phyloP scores from a whole-genome alignment of 495 filamentous ascomycete genomes.

The Cercophora newfieldiana region DNA sequence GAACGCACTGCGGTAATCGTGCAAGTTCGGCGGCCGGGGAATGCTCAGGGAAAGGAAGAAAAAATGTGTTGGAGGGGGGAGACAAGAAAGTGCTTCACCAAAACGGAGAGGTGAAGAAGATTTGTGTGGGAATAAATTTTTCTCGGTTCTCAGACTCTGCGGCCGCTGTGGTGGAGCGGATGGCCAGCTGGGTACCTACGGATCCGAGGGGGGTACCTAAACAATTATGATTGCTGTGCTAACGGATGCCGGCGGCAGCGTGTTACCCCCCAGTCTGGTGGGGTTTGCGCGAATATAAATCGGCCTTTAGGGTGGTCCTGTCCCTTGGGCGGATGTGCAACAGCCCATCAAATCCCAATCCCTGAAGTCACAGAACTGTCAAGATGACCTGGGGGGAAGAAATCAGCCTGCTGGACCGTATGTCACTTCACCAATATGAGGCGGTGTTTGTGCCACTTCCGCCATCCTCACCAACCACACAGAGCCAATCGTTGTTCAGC shows the following conservation, averaged over 20 bases:
- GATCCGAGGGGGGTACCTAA: constrained; percentile 24
- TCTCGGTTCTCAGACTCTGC: constrained; percentile 31
- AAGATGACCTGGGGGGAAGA: constrained; percentile 1
- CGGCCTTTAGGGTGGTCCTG: constrained; percentile 16
- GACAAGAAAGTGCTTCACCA: constrained; percentile 25
- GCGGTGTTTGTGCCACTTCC: not conserved
- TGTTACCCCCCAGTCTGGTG: constrained; percentile 19
- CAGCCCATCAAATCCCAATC: not conserved
- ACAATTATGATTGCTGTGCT: constrained; percentile 24
- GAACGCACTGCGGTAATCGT: constrained; percentile 16
- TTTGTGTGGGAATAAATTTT: constrained; percentile 45
- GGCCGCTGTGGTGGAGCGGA: constrained; percentile 35
- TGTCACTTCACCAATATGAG: not conserved
- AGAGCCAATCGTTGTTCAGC: not conserved
- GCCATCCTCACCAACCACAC: not conserved
- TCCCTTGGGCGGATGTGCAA: not conserved
- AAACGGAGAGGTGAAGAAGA: constrained; percentile 31
- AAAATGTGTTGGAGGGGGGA: constrained; percentile 25
- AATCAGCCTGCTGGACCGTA: not conserved
- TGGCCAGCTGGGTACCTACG: constrained; percentile 18
- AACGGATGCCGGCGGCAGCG: not conserved
- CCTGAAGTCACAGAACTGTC: constrained; percentile 10
- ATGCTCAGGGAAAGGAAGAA: constrained; percentile 24
- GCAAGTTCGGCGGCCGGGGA: constrained; percentile 17
- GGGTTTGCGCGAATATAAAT: constrained; percentile 37